Base-by-base conservation (phyloP, 768 basidiomycete genomes). In the Kwoniella botswanensis region DNA sequence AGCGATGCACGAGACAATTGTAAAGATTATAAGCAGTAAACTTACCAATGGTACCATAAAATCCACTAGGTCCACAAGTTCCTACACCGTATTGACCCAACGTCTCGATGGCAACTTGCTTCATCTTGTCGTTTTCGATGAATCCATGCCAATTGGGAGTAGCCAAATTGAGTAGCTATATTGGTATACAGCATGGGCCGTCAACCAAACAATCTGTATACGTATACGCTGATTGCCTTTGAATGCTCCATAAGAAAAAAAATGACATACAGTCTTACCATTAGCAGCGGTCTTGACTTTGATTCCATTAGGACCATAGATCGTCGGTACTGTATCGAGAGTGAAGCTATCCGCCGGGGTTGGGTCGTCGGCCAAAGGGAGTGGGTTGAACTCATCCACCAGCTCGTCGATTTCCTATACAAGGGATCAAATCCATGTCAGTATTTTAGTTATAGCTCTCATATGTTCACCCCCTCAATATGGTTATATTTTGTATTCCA, bases 11-110 rank as follows among this genome's bases (percentile, higher is more conserved):
- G 46, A 50, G 58, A 68, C 22, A 43, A 2, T 2, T 13, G n/a
- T 22, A 6, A 53, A 24, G 50, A 12, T 43, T 15, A 6, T 10
- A 57, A 50, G 0, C 12, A 35, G 35, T 35, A 1, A 35, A 86
- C 90, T 67, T 71, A 95, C 94, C 95, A 56, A 97, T 86, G 2
- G 93, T 96, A 15, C 96, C 96, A 82, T 98, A 98, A 86, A 99
- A 99, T 12, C 94, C 94, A 35, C 94, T 91, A 50, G 97, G 97
- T 2, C 96, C 96, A 79, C 97, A 99, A 72, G 91, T 92, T 9
- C 95, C 96, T 1, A 98, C 87, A 26, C 96, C 97, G 74, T 97
- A 98, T 81, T 92, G 91, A 59, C 90, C 86, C 21, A 98, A 85
- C 0, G 90, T 92, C 62, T 93, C 92, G 3, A 96, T 87, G 4